Conservation (phyloP, 2,329 filamentous ascomycete species). For the Exophiala sp. region DNA sequence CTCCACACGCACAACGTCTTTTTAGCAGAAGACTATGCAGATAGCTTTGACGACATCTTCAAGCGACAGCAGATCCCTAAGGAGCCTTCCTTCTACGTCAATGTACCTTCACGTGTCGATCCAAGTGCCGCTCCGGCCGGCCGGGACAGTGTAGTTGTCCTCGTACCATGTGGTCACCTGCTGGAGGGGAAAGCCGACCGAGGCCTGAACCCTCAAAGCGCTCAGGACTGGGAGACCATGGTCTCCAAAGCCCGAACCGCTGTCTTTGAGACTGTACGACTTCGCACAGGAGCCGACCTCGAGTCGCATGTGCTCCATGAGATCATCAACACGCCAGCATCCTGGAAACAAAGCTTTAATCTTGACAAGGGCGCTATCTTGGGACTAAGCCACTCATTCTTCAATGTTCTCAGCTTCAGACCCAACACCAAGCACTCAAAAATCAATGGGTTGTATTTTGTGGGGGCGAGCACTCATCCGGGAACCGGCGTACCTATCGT, state of each 20-base stretch:
- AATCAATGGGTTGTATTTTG: conserved; percentile 55
- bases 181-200: conserved; percentile 33
- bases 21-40: conserved; percentile 64
- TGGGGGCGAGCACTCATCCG: conserved; percentile 68
- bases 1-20: conserved; percentile 71
- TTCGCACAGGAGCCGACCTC: conserved; percentile 54
- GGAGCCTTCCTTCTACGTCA: conserved; percentile 70
- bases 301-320: conserved; percentile 52
- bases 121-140: conserved; percentile 59
- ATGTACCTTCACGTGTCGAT: conserved; percentile 66
- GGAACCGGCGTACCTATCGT: conserved; percentile 71
- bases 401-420: conserved; percentile 40
- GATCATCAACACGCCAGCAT: conserved; percentile 58
- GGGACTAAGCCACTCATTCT: conserved; percentile 65
- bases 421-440: conserved; percentile 31
- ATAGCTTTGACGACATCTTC: conserved; percentile 72
- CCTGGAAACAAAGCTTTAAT: conserved; percentile 64
- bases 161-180: conserved; percentile 67
- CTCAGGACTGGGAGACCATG: conserved; percentile 58
- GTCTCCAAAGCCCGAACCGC: conserved; percentile 53
- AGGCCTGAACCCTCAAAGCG: conserved; percentile 28
- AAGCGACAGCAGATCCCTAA: conserved; percentile 60
- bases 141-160: conserved; percentile 60
- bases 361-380: conserved; percentile 69
- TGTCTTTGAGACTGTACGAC: conserved; percentile 56